Conservation (phyloP, 2,329 filamentous ascomycete genomes). For the Aspergillus piperis region DNA sequence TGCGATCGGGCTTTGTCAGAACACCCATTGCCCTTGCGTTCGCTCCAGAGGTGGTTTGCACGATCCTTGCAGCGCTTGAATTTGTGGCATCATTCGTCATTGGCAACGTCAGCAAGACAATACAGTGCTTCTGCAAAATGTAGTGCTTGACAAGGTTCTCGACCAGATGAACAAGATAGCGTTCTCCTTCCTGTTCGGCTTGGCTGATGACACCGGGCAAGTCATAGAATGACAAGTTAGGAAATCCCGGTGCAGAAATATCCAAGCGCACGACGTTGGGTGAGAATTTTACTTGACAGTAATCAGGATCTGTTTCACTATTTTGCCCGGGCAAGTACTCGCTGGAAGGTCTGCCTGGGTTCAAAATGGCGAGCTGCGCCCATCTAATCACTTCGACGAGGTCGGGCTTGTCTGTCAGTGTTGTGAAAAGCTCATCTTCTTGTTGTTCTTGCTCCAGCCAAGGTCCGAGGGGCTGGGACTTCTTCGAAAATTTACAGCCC, state of each 20-base stretch:
- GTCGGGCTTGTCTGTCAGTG: slow-evolving; percentile 59
- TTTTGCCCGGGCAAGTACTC: slow-evolving; percentile 58
- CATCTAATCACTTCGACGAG: slow-evolving; percentile 70
- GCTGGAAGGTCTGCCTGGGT: slow-evolving; percentile 58
- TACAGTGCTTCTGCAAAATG: slow-evolving; percentile 66
- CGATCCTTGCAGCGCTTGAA: slow-evolving; percentile 68
- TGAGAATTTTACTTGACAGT: slow-evolving; percentile 66
- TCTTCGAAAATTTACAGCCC: slow-evolving; percentile 52
- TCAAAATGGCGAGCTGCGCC: slow-evolving; percentile 76
- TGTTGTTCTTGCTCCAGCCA: slow-evolving; percentile 58
- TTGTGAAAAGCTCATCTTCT: slow-evolving; percentile 61
- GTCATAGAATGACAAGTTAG: slow-evolving; percentile 80
- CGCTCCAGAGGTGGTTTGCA: slow-evolving; percentile 57
- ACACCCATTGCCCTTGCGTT: slow-evolving; percentile 68
- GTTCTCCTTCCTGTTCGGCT: slow-evolving; percentile 63
- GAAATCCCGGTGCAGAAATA: slow-evolving; percentile 70
- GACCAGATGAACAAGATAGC: slow-evolving; percentile 71
- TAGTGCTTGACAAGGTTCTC: slow-evolving; percentile 70
- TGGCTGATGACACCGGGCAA: slow-evolving; percentile 80
- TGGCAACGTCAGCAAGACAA: slow-evolving; percentile 74
- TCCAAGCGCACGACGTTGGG: slow-evolving; percentile 79
- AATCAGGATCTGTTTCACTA: slow-evolving; percentile 30
- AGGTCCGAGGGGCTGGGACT: slow-evolving; percentile 60
- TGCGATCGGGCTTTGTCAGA: slow-evolving; percentile 79
- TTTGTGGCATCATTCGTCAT: slow-evolving; percentile 79